Evolutionary conservation across 441 rosid species (phyloP), one percentile per base, ranked within the genome.

Genomic region (Adansonia grandidieri): DNA sequence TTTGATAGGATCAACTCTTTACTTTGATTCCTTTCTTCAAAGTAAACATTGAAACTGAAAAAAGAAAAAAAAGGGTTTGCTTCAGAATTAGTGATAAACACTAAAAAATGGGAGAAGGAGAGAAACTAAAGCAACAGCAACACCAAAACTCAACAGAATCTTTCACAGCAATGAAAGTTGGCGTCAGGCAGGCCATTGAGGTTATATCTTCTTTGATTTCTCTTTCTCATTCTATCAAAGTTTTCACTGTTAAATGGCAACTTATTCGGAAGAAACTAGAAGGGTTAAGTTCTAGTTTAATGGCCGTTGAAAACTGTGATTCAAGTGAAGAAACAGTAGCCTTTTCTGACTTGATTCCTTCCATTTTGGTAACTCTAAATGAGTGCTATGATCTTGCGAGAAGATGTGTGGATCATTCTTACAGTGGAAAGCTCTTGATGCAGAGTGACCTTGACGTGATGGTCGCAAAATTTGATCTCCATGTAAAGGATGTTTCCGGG

Each of bases 391-490:
- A 90, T 84, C 97, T 91, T 74, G 97, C 94, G 10, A 81, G 87
- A 51, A 82, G 93, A 19, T 94, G 98, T 58, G 84, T 90, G 65
- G 89, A 94, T 86, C 89, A 89, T 76, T 84, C 96, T 0, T 96
- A 86, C 89, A 87, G 92, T 70, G 99, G 99, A 20, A 96, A 94
- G 94, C 96, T 96, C 9, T 81, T 94, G 87, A 96, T 96, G 98
- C 98, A 96, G 85, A 93, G 97, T 71, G 98, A 96, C 82, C 86
- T 96, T 75, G 97, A 96, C 75, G 85, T 90, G 5, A 75, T 92
- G 75, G 84, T 89, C 1, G 82, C 88, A 1, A 96, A 82, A 71
- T 83, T 94, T 64, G 97, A 89, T 66, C 73, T 71, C 0, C 90
- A 88, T 13, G 73, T 86, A 19, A 89, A 85, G 82, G 86, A 85